phyloP scores from a whole-genome alignment of 2,329 filamentous ascomycete species.

The Capronia americana region DNA sequence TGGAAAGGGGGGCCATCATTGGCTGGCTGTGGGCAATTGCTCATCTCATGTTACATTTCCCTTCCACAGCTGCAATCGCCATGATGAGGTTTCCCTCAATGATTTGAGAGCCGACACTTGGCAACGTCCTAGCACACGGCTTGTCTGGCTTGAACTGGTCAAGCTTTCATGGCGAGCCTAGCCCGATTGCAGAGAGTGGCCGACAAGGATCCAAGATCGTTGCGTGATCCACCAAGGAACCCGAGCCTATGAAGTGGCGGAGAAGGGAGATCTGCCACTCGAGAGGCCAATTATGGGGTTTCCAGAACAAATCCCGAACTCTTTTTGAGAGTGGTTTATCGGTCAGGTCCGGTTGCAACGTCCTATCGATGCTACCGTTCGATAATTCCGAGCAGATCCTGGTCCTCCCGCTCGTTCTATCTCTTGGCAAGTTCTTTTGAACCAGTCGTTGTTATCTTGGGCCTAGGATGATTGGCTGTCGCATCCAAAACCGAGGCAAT shows the following conservation, averaged over 20 bases:
- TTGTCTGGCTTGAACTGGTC: constrained; percentile 11
- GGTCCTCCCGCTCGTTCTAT: neutral
- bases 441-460: constrained; percentile 1
- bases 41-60: constrained; percentile 18
- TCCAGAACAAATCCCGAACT: constrained; percentile 12
- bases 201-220: constrained; percentile 1
- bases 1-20: neutral
- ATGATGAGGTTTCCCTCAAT: neutral
- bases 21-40: neutral
- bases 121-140: neutral
- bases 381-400: neutral
- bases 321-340: neutral
- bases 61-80: neutral
- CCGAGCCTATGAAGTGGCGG: constrained; percentile 8
- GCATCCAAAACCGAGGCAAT: neutral
- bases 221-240: constrained; percentile 15
- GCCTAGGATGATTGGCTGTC: neutral
- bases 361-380: constrained; percentile 1
- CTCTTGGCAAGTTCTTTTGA: neutral
- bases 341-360: constrained; percentile 12
- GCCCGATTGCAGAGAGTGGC: neutral
- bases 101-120: constrained; percentile 5
- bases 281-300: neutral
- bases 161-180: constrained; percentile 14
- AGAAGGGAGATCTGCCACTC: neutral